Percentiles rank a stretch among this genome's conserved stretches.
phyloP scores from a whole-genome alignment of 345 rosid species.

The Eucalyptus urophylla region DNA sequence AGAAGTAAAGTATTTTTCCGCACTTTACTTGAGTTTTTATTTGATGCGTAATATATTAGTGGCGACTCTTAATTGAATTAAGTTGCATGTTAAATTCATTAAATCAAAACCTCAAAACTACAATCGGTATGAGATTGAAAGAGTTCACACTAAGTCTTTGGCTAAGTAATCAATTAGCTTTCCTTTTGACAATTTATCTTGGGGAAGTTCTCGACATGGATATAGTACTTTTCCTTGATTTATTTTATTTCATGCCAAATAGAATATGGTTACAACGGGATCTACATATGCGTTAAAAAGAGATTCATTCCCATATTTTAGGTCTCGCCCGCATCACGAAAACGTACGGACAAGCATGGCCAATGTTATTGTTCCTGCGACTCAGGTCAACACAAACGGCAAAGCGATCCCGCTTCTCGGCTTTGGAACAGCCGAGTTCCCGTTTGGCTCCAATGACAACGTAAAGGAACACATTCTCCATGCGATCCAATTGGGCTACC shows the following conservation, averaged over 20 bases:
- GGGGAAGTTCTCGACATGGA: too few species aligned
- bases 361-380: neutral
- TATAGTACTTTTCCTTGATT: too few species aligned
- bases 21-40: too few species aligned
- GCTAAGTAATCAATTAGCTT: too few species aligned
- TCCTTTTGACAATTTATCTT: too few species aligned
- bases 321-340: neutral
- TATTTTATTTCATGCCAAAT: neutral
- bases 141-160: too few species aligned
- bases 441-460: neutral
- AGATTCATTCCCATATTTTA: neutral
- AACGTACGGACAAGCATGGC: neutral
- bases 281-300: neutral
- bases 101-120: too few species aligned
- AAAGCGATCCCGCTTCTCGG: conserved; percentile 5
- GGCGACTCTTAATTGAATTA: too few species aligned
- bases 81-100: too few species aligned
- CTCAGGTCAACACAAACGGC: neutral
- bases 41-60: too few species aligned
- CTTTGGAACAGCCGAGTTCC: conserved; percentile 7
- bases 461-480: neutral
- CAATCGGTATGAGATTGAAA: too few species aligned
- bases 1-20: too few species aligned
- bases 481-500: conserved; percentile 1
- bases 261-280: neutral